Base-by-base conservation (phyloP, 163 green algal genomes). In the Trebouxiophyceae sp. region DNA sequence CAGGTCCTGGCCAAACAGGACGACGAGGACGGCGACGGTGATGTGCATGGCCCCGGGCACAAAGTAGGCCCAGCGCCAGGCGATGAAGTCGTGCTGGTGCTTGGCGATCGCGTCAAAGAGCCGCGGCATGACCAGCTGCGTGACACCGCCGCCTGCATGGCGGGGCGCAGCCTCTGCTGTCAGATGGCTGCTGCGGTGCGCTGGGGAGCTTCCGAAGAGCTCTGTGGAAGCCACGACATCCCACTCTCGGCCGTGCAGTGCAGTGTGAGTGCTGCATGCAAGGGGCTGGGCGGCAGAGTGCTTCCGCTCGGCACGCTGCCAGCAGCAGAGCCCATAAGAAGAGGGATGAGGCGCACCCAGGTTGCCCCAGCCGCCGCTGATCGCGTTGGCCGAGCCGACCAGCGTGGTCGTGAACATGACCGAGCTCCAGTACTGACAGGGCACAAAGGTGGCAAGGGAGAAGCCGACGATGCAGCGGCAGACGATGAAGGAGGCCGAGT, bases 61-160 rank as follows among this genome's bases (percentile, higher is more conserved):
- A 54, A 97, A 95, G 79, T 96, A 97, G 6, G 89, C 78, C 65
- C 77, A 88, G 57, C 93, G 81, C 93, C 93, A 99, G 4, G 93
- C 86, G 8, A 70, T 46, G 59, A 86, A 89, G 46, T 69, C 54
- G 28, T 71, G 68, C 22, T 75, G n/a, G 29, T 60, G 1, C 19
- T 66, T 50, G 24, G 54, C 56, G 24, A 86, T 77, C 54, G 46
- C 75, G 3, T 66, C 47, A 3, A 73, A 77, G 28, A 85, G 59
- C 69, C 79, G 77, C 3, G 93, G 93, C 91, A 98, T 96, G 31
- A 98, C 71, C 66, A 98, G 83, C 30, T 94, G 84, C 4, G 86
- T 95, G 50, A 89, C 81, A 59, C 93, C 93, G 39, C 89, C 93
- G 45, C 72, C 71, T 78, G 67, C 61, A 59, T 16, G 19, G 29